Conservation (phyloP, 768 basidiomycete genomes). For the Crassisporium funariophilum region DNA sequence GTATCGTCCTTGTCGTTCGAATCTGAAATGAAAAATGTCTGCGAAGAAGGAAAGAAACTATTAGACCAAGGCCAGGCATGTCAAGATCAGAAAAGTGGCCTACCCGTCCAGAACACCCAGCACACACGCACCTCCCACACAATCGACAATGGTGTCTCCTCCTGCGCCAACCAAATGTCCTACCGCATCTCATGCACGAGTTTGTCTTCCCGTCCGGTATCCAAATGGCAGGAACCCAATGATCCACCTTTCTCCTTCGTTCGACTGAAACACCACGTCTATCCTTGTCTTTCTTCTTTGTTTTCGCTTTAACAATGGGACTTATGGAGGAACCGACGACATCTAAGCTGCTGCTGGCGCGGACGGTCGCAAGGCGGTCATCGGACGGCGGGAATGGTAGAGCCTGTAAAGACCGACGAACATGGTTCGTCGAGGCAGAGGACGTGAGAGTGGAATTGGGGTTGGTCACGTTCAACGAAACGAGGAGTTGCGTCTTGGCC, state of each 20-base stretch:
- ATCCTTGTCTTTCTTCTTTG: slow-evolving; percentile 20
- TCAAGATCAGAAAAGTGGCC: slow-evolving; percentile 20
- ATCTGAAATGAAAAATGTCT: slow-evolving; percentile 87
- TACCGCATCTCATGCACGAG: slow-evolving; percentile 82
- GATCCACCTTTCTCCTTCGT: slow-evolving; percentile 61
- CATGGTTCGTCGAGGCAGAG: slow-evolving; percentile 72
- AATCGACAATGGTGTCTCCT: slow-evolving; percentile 85
- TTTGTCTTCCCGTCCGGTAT: slow-evolving; percentile 85
- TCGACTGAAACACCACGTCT: slow-evolving; percentile 24
- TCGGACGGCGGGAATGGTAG: slow-evolving; percentile 66
- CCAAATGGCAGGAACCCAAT: slow-evolving; percentile 93
- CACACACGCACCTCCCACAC: slow-evolving; percentile 86
- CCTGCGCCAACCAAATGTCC: slow-evolving; percentile 75
- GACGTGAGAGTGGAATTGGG: slow-evolving; percentile 84
- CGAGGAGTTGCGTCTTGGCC: slow-evolving; percentile 72
- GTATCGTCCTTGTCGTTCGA: slow-evolving; percentile 41
- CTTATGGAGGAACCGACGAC: slow-evolving; percentile 6
- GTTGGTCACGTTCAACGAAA: slow-evolving; percentile 67
- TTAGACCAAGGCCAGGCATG: not conserved
- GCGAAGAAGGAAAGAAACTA: not conserved
- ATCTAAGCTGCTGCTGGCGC: slow-evolving; percentile 20
- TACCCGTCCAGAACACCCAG: slow-evolving; percentile 79
- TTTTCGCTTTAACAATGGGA: slow-evolving; percentile 12
- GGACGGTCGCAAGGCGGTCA: slow-evolving; percentile 38
- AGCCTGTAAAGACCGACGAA: slow-evolving; percentile 73